Conservation (phyloP, 1,284 basidiomycete genomes). For the Ceratobasidium sp. region DNA sequence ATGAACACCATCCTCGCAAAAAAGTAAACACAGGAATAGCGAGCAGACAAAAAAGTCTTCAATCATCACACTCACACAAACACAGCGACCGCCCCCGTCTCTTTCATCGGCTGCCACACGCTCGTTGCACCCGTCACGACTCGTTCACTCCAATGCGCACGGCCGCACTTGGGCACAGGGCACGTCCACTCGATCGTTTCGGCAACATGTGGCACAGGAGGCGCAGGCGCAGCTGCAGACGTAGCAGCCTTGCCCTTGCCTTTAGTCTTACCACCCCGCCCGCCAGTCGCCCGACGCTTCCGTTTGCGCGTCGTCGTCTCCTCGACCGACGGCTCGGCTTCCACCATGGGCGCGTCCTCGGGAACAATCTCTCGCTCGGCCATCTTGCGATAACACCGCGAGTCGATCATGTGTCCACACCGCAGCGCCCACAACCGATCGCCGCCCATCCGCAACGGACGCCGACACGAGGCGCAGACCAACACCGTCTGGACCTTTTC, state of each 20-base stretch:
- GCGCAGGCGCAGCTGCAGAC: neutral
- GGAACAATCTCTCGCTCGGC: neutral
- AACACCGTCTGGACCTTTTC: slow-evolving; percentile 1
- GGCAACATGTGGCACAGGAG: neutral
- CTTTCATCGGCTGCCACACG: slow-evolving; percentile 22
- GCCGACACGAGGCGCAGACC: slow-evolving; percentile 23
- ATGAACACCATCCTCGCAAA: neutral
- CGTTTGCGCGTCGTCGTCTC: neutral
- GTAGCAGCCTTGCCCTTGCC: neutral
- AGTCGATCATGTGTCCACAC: slow-evolving; percentile 39
- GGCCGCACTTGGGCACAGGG: neutral
- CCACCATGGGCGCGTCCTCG: neutral
- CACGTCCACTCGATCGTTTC: slow-evolving; percentile 24
- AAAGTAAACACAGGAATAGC: too few relatives aligned
- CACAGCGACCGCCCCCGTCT: slow-evolving; percentile 16
- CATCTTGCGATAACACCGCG: slow-evolving; percentile 22
- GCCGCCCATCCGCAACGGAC: slow-evolving; percentile 29
- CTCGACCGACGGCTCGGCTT: neutral
- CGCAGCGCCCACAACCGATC: slow-evolving; percentile 21
- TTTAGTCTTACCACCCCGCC: neutral
- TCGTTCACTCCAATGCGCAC: slow-evolving; percentile 21
- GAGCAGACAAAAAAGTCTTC: too few relatives aligned
- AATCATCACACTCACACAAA: slow-evolving; percentile 16
- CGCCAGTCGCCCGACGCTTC: neutral
- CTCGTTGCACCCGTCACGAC: neutral